Percentiles rank a stretch among this genome's conserved stretches.
phyloP scores from a whole-genome alignment of 164 flowering plant genomes.

The Vitis rupestris region DNA sequence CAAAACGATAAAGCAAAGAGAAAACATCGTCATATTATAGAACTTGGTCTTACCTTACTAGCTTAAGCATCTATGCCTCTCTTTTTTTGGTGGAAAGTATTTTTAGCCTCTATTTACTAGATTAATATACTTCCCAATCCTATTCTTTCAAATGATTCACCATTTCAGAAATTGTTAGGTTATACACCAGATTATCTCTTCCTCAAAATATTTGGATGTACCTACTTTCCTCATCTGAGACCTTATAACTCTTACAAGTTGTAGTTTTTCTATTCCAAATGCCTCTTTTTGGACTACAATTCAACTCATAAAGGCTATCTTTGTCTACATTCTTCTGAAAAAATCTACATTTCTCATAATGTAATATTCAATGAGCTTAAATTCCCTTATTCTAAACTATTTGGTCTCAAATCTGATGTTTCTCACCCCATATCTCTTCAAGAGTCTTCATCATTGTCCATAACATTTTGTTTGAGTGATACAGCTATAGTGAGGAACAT shows the following conservation, averaged over 20 bases:
- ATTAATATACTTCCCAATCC: constrained; percentile 4
- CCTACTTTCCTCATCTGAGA: not conserved
- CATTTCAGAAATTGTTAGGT: not conserved
- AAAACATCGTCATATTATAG: constrained; percentile 7
- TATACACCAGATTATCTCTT: not conserved
- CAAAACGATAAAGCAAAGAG: constrained; percentile 7
- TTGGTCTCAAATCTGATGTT: too few relatives aligned
- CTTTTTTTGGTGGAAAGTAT: not conserved
- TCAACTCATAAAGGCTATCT: not conserved
- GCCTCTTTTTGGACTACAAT: constrained; percentile 7
- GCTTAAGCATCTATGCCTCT: not conserved
- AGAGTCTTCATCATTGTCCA: too few relatives aligned
- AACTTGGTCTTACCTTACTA: not conserved
- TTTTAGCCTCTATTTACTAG: not conserved
- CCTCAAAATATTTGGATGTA: constrained; percentile 5
- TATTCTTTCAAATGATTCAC: not conserved
- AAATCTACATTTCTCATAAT: not conserved
- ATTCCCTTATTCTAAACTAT: not conserved
- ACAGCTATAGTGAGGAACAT: too few relatives aligned
- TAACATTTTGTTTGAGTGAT: too few relatives aligned
- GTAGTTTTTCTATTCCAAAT: not conserved
- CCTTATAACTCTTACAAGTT: constrained; percentile 10
- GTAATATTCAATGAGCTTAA: not conserved
- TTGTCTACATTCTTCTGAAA: not conserved
- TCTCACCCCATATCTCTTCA: too few relatives aligned